Evolutionary conservation across 148 eudicot genomes (phyloP), one percentile per base, ranked within the genome.

Genomic region (Suaeda aralocaspica): DNA sequence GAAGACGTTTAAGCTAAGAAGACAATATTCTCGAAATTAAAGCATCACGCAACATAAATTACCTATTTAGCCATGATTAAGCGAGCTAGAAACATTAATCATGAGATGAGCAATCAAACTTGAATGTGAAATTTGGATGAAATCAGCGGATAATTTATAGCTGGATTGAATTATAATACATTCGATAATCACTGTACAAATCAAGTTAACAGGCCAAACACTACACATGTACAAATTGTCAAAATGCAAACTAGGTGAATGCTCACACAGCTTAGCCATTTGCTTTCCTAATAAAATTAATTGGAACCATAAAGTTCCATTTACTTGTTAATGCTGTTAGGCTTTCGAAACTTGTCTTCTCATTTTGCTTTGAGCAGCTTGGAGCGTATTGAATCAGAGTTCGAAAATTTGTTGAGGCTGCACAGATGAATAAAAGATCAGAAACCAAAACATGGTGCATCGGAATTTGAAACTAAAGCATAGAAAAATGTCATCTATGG

Each of bases 351-450:
- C 50, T 18, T 67, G 44, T 30, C 10, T 2, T 55, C 58, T 88
- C 77, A 83, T 36, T 79, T 82, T 34, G 86, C 91, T 73, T 84
- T 82, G 19, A 81, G 80, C 64, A 90, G 70, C 76, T 88, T 84
- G 4, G 80, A 71, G 0, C 92, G 92, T 51, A 93, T 74, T 21
- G 72, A 77, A 31, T 90, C 90, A 22, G 84, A 78, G 42, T 82
- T 72, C 13, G 80, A 73, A 42, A 75, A 72, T 64, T 80, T 90
- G 77, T 90, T 87, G 51, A 87, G 79, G 57, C 96, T 93, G 88
- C 82, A 85, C 68, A 70, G 78, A 48, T 21, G n/a, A n/a, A n/a
- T n/a, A n/a, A n/a, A n/a, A n/a, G n/a, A n/a, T n/a, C n/a, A n/a
- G n/a, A n/a, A n/a, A n/a, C n/a, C n/a, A n/a, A n/a, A n/a, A n/a